Conservation (phyloP, 805 yeast genomes). For the Blastobotrys mokoenaii region DNA sequence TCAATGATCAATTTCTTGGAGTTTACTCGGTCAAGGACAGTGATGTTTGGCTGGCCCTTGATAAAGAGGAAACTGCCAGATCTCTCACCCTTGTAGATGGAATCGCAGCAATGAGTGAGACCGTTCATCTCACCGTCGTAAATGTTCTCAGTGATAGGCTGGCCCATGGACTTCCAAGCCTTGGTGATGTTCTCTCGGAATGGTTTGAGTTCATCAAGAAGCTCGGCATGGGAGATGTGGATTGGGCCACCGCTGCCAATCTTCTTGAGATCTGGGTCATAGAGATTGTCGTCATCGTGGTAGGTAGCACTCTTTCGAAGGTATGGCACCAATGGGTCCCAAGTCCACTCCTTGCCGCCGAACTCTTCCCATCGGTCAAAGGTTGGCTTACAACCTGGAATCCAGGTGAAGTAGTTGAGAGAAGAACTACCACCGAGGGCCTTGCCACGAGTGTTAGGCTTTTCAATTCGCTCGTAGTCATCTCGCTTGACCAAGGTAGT, state of each 20-base stretch:
- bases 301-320: conserved; percentile 23
- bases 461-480: conserved; percentile 25
- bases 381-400: conserved; percentile 26
- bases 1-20: conserved; percentile 20
- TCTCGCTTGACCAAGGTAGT: conserved; percentile 25
- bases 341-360: conserved; percentile 28
- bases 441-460: conserved; percentile 28
- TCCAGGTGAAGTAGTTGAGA: conserved; percentile 27
- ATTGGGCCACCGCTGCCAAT: conserved; percentile 22
- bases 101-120: conserved; percentile 20
- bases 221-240: conserved; percentile 21
- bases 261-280: conserved; percentile 17
- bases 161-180: conserved; percentile 16
- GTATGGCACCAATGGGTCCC: conserved; percentile 24
- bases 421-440: conserved; percentile 30
- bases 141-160: conserved; percentile 20
- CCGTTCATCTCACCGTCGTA: conserved; percentile 20
- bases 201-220: conserved; percentile 14
- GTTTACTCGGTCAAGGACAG: conserved; percentile 10
- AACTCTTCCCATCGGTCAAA: conserved; percentile 25
- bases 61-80: conserved; percentile 20
- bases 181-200: conserved; percentile 17
- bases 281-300: conserved; percentile 20
- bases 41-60: conserved; percentile 21
- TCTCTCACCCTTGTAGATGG: conserved; percentile 21